phyloP scores from a whole-genome alignment of 768 basidiomycete species.

The Podaxis sp. region DNA sequence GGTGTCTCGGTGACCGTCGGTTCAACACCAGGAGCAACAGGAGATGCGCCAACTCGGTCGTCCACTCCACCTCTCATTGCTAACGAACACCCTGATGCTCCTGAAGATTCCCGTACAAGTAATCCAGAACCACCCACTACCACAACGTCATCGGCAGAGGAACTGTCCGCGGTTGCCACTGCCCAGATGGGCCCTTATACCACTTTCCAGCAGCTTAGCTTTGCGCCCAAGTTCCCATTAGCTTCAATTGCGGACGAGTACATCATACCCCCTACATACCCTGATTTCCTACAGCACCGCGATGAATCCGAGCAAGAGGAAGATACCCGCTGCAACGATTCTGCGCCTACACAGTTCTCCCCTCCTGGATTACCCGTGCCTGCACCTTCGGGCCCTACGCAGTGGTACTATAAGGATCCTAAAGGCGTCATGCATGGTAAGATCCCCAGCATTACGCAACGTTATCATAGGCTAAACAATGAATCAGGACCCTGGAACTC shows the following conservation, averaged over 20 bases:
- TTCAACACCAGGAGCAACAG: constrained; percentile 33
- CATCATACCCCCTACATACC: constrained; percentile 89
- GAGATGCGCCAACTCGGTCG: constrained; percentile 32
- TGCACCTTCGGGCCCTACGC: constrained; percentile 61
- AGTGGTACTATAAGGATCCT: constrained; percentile 85
- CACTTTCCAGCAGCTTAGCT: constrained; percentile 87
- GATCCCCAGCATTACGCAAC: constrained; percentile 24
- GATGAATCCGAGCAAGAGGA: constrained; percentile 59
- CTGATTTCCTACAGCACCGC: constrained; percentile 72
- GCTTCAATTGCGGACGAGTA: constrained; percentile 88
- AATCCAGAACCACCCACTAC: constrained; percentile 36
- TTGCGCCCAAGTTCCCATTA: constrained; percentile 86
- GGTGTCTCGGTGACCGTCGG: constrained; percentile 55
- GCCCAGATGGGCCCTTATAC: constrained; percentile 82
- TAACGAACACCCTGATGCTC: constrained; percentile 41
- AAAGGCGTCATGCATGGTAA: constrained; percentile 77
- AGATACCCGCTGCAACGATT: constrained; percentile 31
- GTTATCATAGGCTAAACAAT: background rate
- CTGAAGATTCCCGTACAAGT: constrained; percentile 27
- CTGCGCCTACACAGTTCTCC: constrained; percentile 66
- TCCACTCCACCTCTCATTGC: constrained; percentile 41
- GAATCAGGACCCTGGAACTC: constrained; percentile 80
- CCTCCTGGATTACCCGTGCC: constrained; percentile 82
- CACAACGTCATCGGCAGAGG: constrained; percentile 53
- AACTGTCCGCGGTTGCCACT: constrained; percentile 64